Evolutionary conservation across 2,329 filamentous ascomycete species (phyloP).

Genomic region (Botrytis fabae): DNA sequence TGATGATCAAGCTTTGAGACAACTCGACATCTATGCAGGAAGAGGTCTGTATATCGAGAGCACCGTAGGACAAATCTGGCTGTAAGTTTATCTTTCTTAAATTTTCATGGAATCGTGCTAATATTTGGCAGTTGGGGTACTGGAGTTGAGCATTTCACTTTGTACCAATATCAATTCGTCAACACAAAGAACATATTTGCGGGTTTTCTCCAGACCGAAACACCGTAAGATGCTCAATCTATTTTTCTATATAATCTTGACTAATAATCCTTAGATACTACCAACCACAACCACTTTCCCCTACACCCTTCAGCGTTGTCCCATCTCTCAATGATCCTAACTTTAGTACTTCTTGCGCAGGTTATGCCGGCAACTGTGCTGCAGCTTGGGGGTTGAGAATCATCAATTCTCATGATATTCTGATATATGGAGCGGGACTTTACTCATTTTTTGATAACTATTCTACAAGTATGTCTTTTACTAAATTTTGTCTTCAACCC

Average conservation of each 20-base stretch:
- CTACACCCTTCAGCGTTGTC: slow-evolving; percentile 59
- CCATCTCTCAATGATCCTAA: slow-evolving; percentile 49
- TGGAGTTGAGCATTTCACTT: slow-evolving; percentile 50
- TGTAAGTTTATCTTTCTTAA: slow-evolving; percentile 33
- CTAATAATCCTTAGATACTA: slow-evolving; percentile 51
- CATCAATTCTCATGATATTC: slow-evolving; percentile 49
- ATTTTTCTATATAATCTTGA: too few relatives aligned
- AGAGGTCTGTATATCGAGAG: slow-evolving; percentile 51
- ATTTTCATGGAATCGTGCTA: background rate
- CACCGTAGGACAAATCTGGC: slow-evolving; percentile 50
- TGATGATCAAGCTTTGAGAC: slow-evolving; percentile 46
- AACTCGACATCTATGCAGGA: slow-evolving; percentile 54
- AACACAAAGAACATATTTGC: slow-evolving; percentile 37
- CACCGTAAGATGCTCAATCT: slow-evolving; percentile 3
- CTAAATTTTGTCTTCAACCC: background rate
- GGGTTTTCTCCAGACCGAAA: slow-evolving; percentile 37
- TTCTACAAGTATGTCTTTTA: slow-evolving; percentile 36
- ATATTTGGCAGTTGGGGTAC: slow-evolving; percentile 39
- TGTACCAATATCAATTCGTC: slow-evolving; percentile 56
- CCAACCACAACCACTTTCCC: slow-evolving; percentile 63
- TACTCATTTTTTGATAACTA: slow-evolving; percentile 64
- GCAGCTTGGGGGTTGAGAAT: slow-evolving; percentile 68
- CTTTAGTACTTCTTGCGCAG: slow-evolving; percentile 49
- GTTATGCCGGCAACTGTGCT: slow-evolving; percentile 45
- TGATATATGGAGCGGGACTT: slow-evolving; percentile 54